phyloP scores from a whole-genome alignment of 371 early-diverging fungal genomes.

The Umbelopsis sp. region DNA sequence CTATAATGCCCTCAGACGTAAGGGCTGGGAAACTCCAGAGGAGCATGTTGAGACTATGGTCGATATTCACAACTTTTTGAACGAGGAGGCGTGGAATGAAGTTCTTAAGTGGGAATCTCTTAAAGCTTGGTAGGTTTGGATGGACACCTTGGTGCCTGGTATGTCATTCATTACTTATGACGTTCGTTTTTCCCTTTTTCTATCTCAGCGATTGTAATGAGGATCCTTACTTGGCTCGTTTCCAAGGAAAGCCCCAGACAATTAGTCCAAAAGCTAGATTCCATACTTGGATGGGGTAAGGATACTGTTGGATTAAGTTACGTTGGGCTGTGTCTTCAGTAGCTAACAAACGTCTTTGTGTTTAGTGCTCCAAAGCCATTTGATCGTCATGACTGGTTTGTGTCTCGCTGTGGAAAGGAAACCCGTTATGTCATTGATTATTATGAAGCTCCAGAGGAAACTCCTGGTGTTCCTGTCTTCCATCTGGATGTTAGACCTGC shows the following conservation, averaged over 20 bases:
- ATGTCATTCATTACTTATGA: too few species aligned
- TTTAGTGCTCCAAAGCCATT: conserved; percentile 70
- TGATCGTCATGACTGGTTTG: conserved; percentile 83
- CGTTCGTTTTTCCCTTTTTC: not conserved
- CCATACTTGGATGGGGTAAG: conserved; percentile 62
- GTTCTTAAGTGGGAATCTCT: conserved; percentile 91
- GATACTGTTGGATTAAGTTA: not conserved
- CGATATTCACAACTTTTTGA: conserved; percentile 96
- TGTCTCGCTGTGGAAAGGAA: conserved; percentile 73
- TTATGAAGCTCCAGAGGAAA: conserved; percentile 70
- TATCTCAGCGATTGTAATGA: conserved; percentile 54
- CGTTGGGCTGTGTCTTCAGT: not conserved
- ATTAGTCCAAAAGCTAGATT: conserved; percentile 78
- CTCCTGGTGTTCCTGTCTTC: conserved; percentile 73
- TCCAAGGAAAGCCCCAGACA: conserved; percentile 83
- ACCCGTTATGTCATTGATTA: conserved; percentile 82
- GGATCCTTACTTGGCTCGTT: conserved; percentile 72
- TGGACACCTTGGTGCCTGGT: not conserved
- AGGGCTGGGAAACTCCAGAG: conserved; percentile 93
- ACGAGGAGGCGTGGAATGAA: conserved; percentile 94
- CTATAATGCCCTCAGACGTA: conserved; percentile 93
- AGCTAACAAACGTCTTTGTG: not conserved
- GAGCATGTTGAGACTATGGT: conserved; percentile 92
- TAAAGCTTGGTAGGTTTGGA: conserved; percentile 62
- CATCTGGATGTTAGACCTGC: conserved; percentile 85